Conservation (phyloP, 2,329 filamentous ascomycete species). For the Stagonosporopsis vannaccii region DNA sequence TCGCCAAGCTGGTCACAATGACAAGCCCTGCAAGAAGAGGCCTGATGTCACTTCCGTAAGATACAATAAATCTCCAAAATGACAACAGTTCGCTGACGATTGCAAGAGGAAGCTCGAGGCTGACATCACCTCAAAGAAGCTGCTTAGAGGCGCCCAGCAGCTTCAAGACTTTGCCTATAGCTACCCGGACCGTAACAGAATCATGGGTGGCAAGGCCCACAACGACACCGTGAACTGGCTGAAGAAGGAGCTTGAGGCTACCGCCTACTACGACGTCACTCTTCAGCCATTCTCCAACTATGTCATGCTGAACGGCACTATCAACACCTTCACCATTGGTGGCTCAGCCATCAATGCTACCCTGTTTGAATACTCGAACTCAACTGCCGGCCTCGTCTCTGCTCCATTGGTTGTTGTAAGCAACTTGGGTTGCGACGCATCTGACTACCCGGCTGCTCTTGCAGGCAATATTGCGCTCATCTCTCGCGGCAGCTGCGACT, state of each 20-base stretch:
- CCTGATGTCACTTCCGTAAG: constrained; percentile 35
- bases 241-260: constrained; percentile 38
- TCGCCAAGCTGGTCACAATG: constrained; percentile 22
- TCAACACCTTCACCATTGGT: constrained; percentile 31
- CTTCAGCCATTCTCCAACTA: constrained; percentile 38
- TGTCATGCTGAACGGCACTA: constrained; percentile 31
- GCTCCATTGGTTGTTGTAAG: constrained; percentile 36
- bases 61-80: neutral
- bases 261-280: constrained; percentile 49
- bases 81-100: constrained; percentile 11
- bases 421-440: constrained; percentile 44
- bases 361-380: constrained; percentile 37
- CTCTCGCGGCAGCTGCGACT: constrained; percentile 72
- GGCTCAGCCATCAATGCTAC: constrained; percentile 20
- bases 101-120: constrained; percentile 37
- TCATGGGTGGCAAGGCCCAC: constrained; percentile 49
- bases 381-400: constrained; percentile 31
- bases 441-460: constrained; percentile 68
- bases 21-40: constrained; percentile 24
- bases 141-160: constrained; percentile 39
- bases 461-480: constrained; percentile 74
- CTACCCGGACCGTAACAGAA: constrained; percentile 46
- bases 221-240: constrained; percentile 51
- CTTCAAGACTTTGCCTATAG: constrained; percentile 51
- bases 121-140: constrained; percentile 35